phyloP scores from a whole-genome alignment of 352 stramenopile genomes.

The Elongisporangium anandrum region DNA sequence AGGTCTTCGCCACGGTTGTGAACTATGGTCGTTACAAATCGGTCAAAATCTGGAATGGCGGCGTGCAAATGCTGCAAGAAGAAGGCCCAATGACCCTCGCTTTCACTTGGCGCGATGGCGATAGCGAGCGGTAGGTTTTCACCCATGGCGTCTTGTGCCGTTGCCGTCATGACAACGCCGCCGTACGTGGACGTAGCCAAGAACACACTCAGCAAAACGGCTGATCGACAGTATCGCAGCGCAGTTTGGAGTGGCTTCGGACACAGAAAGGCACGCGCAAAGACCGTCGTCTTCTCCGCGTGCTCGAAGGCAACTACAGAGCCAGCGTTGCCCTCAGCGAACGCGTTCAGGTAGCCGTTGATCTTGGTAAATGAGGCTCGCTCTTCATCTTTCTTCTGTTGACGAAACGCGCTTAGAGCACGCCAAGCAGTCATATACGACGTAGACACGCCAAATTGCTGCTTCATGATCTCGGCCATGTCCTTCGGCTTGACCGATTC shows the following conservation, averaged over 20 bases:
- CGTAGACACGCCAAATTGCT: conserved; percentile 71
- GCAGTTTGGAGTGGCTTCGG: conserved; percentile 49
- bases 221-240: conserved; percentile 53
- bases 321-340: conserved; percentile 49
- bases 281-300: conserved; percentile 26
- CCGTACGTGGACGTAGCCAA: conserved; percentile 62
- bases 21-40: conserved; percentile 45
- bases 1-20: conserved; percentile 63
- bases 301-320: conserved; percentile 68
- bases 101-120: conserved; percentile 45
- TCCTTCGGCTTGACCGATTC: conserved; percentile 66
- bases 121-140: conserved; percentile 71
- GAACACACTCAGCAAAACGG: conserved; percentile 66
- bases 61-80: conserved; percentile 55
- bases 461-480: conserved; percentile 80
- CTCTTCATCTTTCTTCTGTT: conserved; percentile 66
- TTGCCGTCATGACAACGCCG: conserved; percentile 64
- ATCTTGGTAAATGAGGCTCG: conserved; percentile 69
- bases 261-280: conserved; percentile 65
- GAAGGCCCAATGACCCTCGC: conserved; percentile 56
- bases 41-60: conserved; percentile 56
- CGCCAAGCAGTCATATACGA: conserved; percentile 83
- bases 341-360: conserved; percentile 52
- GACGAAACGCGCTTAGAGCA: conserved; percentile 60
- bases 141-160: conserved; percentile 68